phyloP scores from a whole-genome alignment of 2,329 filamentous ascomycete genomes.

The Aspergillus jensenii region DNA sequence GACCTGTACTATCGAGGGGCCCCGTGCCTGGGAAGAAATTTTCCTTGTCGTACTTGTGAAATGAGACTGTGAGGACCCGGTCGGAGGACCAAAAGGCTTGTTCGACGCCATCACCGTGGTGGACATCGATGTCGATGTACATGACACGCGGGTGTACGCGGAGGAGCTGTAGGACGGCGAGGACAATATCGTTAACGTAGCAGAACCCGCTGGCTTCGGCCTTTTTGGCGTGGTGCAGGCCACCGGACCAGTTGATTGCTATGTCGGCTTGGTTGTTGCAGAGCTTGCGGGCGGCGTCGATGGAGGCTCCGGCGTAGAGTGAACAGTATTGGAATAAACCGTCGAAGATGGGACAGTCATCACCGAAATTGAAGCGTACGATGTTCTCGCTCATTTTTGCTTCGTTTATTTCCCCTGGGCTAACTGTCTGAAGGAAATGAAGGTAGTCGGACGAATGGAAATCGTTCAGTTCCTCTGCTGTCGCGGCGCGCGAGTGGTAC shows the following conservation, averaged over 20 bases:
- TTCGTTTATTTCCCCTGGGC: constrained; percentile 68
- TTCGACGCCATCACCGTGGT: constrained; percentile 88
- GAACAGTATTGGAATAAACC: constrained; percentile 94
- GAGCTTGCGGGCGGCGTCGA: constrained; percentile 88
- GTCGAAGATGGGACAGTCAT: constrained; percentile 95
- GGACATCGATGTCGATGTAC: constrained; percentile 93
- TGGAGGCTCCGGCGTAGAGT: constrained; percentile 84
- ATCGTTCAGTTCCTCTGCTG: constrained; percentile 78
- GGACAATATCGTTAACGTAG: constrained; percentile 98
- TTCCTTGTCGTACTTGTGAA: constrained; percentile 90
- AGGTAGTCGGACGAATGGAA: constrained; percentile 92
- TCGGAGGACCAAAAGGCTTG: constrained; percentile 89
- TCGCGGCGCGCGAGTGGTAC: constrained; percentile 79
- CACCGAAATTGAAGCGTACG: constrained; percentile 81
- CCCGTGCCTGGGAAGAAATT: constrained; percentile 90
- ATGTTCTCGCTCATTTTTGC: constrained; percentile 52
- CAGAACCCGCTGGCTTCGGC: constrained; percentile 93
- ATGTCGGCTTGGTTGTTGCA: constrained; percentile 86
- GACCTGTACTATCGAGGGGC: constrained; percentile 81
- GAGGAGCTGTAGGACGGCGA: constrained; percentile 85
- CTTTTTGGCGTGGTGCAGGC: constrained; percentile 94
- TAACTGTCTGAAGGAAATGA: constrained; percentile 75
- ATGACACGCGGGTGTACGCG: constrained; percentile 80
- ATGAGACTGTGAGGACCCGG: constrained; percentile 87
- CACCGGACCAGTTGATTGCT: constrained; percentile 96